These are phyloP conservation scores for Dictyostelium brefeldianum DNA, from an alignment of 78 protist genomes.

Conservation along the genomic window DNA sequence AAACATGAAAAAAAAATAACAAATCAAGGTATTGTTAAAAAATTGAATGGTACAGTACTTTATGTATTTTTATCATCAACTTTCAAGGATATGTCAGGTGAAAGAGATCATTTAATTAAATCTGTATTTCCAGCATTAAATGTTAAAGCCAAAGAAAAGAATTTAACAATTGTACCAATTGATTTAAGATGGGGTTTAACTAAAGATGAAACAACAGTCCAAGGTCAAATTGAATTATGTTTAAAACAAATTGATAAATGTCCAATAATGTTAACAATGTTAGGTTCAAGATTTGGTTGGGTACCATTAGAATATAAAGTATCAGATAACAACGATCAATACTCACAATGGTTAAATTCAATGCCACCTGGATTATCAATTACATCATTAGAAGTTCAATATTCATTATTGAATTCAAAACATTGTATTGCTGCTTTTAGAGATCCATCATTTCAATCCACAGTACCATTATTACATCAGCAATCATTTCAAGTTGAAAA, in stretches of 20 bases:
- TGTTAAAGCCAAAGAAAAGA: constrained; percentile 49
- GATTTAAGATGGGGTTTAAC: constrained; percentile 83
- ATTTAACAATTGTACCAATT: constrained; percentile 58
- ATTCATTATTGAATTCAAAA: constrained; percentile 31
- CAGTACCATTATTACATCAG: constrained; percentile 4
- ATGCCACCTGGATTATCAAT: constrained; percentile 48
- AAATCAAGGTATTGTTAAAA: constrained; percentile 2
- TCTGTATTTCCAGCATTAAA: constrained; percentile 58
- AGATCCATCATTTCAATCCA: constrained; percentile 13
- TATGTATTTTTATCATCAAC: constrained; percentile 79
- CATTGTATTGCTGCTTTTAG: constrained; percentile 44
- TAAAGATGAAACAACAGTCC: constrained; percentile 62
- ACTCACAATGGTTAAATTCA: constrained; percentile 13
- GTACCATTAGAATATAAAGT: constrained; percentile 54
- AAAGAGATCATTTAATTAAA: constrained; percentile 69
- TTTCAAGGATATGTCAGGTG: constrained; percentile 79
- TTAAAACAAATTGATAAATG: constrained; percentile 71
- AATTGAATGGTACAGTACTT: constrained; percentile 19
- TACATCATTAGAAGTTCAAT: constrained; percentile 55
- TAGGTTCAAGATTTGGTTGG: constrained; percentile 79
- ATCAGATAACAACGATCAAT: neutral
- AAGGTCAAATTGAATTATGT: constrained; percentile 74
- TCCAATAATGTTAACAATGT: constrained; percentile 25
- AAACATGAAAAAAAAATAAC: constrained; percentile 20
- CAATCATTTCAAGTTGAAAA: constrained; percentile 15